Evolutionary conservation across 129 eudicot species (phyloP), one percentile per base, ranked within the genome.

Genomic region (Flaveria linearis): DNA sequence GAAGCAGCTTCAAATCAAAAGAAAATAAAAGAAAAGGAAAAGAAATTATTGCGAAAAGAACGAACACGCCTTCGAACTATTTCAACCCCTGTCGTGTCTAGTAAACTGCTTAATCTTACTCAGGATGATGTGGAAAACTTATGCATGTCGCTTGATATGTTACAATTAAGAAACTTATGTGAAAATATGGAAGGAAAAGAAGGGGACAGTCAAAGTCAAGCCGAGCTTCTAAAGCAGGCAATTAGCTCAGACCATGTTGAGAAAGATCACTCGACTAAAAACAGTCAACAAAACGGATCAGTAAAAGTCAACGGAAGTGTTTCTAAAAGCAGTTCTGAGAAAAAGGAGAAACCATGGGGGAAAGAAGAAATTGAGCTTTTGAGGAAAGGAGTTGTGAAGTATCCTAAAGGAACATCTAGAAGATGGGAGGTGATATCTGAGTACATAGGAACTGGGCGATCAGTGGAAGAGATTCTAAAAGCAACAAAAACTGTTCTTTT

Each of bases 361-460:
- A 94, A 78, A 82, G 99, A 94, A 80, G 99, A 94, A 86, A 91
- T 94, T 56, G 99, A 94, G 74, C 82, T 91, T 11, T 82, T 94
- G 42, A 84, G 93, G 60, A 94, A 94, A 85, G 99, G 93, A 65
- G 83, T 86, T 30, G 77, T 20, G 60, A 94, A 94, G 78, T 94
- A 78, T 74, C 99, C 97, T 6, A 94, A 94, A 86, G 99, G 99
- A 69, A 94, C 99, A 2, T 94, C 97, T 16, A 88, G 99, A 16
- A 81, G 99, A 71, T 94, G 99, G 99, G 99, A 94, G 70, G 99
- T 94, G 66, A 80, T 94, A 76, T 91, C 97, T 0, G 99, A 94
- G 50, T 94, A 87, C 76, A 89, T 94, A 63, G 99, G 99, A 14
- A 89, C 99, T 0, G 90, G 84, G 42, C 83, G 99, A 71, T 86